Base-by-base conservation (phyloP, 371 early-diverging fungal genomes). In the Rhizopus arrhizus region DNA sequence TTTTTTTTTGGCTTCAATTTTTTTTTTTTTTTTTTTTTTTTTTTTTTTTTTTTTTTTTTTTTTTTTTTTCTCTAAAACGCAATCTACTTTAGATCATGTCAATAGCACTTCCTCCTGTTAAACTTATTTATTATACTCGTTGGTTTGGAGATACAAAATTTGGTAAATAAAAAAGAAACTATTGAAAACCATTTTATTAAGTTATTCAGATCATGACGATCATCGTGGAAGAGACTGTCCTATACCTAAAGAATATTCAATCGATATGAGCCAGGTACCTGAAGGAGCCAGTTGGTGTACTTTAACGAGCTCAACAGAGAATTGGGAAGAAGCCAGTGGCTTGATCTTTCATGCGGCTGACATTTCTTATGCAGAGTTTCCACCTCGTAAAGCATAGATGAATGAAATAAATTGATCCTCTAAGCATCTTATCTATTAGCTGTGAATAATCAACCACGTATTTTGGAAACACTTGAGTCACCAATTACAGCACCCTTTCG, bases 311-410 rank as follows among this genome's bases (percentile, higher is more conserved):
- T 36, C 60, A 9, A 36, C 22, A 5, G 53, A 68, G 0, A 15
- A 72, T 49, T 55, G 59, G 13, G 52, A 69, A 16, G 34, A 56
- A 34, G 74, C 72, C 1, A 66, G 68, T 28, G 74, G 58, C 33
- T 50, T 73, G 3, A 61, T 73, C 9, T 69, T 73, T 52, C 77
- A 77, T 64, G 74, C 72, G 2, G 67, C 68, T 3, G 77, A 77
- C 55, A 61, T 53, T 49, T 32, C 31, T 3, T 41, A 58, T 4
- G 29, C 13, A 7, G n/a, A 53, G 15, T 45, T 68, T 13, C 70
- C 67, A 33, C 51, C 41, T n/a, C 72, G 74, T 73, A 72, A 31
- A 58, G 45, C 16, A 33, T 3, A 38, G 8, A 41, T 34, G 28
- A 56, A 34, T 11, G 43, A 8, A 15, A 46, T 11, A 43, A 40